These are phyloP conservation scores for Aspergillus oerlinghausenensis DNA, from an alignment of 2,329 filamentous ascomycete species.

Conservation along the genomic window DNA sequence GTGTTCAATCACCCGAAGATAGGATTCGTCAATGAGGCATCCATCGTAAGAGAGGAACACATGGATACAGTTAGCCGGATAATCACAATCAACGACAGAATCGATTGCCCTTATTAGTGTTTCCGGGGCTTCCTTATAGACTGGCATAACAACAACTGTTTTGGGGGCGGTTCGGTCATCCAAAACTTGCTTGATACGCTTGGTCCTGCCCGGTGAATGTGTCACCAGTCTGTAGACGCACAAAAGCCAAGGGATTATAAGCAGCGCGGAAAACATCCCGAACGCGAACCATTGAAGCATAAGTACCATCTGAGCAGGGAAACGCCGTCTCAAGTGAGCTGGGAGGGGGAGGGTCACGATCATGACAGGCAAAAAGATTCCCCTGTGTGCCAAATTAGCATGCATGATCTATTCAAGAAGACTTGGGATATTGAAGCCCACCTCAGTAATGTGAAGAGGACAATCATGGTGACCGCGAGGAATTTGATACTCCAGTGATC, in stretches of 20 bases:
- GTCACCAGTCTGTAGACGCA: constrained; percentile 90
- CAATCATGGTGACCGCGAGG: constrained; percentile 69
- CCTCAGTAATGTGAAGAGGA: constrained; percentile 71
- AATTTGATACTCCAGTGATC: constrained; percentile 79
- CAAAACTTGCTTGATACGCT: constrained; percentile 76
- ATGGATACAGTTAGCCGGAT: constrained; percentile 86
- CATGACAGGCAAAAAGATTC: constrained; percentile 90
- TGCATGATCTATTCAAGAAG: neutral
- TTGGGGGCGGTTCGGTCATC: constrained; percentile 86
- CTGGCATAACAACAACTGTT: constrained; percentile 93
- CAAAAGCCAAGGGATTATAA: constrained; percentile 87
- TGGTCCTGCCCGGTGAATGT: constrained; percentile 74
- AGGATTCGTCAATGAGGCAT: constrained; percentile 81
- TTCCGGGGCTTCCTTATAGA: constrained; percentile 85
- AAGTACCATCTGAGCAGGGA: constrained; percentile 63
- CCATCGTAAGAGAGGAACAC: constrained; percentile 95
- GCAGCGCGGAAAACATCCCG: constrained; percentile 79
- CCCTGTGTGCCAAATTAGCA: constrained; percentile 43
- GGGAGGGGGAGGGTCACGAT: constrained; percentile 85
- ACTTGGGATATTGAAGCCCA: constrained; percentile 37
- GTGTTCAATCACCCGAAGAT: constrained; percentile 77
- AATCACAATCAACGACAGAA: constrained; percentile 90
- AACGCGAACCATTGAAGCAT: constrained; percentile 93
- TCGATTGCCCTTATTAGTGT: constrained; percentile 81
- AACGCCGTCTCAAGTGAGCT: constrained; percentile 63